Evolutionary conservation across 176 grass and related monocot genomes (phyloP).

Genomic region (Elaeis guineensis): DNA sequence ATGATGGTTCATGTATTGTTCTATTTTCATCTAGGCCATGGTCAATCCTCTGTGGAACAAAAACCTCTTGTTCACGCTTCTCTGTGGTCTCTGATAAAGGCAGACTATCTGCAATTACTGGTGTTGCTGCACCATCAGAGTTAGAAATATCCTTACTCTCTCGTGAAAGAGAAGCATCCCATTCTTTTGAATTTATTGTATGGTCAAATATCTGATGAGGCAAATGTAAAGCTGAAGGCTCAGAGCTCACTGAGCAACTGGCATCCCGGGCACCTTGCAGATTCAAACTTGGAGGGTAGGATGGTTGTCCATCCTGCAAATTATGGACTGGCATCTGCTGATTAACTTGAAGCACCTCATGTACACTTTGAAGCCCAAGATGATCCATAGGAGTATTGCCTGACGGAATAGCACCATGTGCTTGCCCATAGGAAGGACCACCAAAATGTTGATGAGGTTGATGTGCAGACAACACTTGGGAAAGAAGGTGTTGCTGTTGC

Average conservation of each 20-base stretch:
- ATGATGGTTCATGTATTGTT: slow-evolving; percentile 18
- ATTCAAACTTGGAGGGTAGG: slow-evolving; percentile 33
- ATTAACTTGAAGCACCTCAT: slow-evolving; percentile 46
- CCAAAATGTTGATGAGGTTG: slow-evolving; percentile 33
- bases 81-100: slow-evolving; percentile 19
- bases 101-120: slow-evolving; percentile 17
- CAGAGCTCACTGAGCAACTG: slow-evolving; percentile 29
- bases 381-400: slow-evolving; percentile 33
- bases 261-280: slow-evolving; percentile 25
- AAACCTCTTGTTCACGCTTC: slow-evolving; percentile 7
- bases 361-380: slow-evolving; percentile 37
- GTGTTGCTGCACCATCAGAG: slow-evolving; percentile 4
- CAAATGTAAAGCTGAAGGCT: slow-evolving; percentile 14
- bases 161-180: slow-evolving; percentile 13
- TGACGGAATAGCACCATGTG: slow-evolving; percentile 28
- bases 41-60: slow-evolving; percentile 1
- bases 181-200: slow-evolving; percentile 31
- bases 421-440: slow-evolving; percentile 37
- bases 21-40: slow-evolving; percentile 8
- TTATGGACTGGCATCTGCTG: slow-evolving; percentile 31
- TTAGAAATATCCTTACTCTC: slow-evolving; percentile 22
- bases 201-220: slow-evolving; percentile 32
- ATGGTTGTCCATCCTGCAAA: slow-evolving; percentile 25
- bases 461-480: slow-evolving; percentile 32
- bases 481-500: slow-evolving; percentile 56